These are phyloP conservation scores for Pseudodiploospora longispora DNA, from an alignment of 2,329 filamentous ascomycete species.

Conservation along the genomic window DNA sequence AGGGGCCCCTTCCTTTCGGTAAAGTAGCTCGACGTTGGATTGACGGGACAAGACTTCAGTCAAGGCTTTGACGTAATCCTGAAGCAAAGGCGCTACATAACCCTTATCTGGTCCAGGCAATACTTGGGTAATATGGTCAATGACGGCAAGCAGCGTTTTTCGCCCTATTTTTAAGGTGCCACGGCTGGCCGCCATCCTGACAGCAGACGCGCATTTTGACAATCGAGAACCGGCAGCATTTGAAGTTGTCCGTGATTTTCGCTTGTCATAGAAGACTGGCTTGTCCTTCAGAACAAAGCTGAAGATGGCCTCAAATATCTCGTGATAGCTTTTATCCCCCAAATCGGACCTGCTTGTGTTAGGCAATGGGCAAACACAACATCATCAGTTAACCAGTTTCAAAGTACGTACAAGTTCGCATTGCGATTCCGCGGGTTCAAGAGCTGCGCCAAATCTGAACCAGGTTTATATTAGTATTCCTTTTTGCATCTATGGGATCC, in stretches of 20 bases:
- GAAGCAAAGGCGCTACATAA: constrained; percentile 60
- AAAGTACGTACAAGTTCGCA: constrained; percentile 27
- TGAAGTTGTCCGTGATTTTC: constrained; percentile 36
- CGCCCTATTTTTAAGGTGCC: constrained; percentile 59
- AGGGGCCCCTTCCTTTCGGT: constrained; percentile 42
- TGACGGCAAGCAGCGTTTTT: constrained; percentile 70
- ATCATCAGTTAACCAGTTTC: neutral
- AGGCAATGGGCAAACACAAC: neutral
- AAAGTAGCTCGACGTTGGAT: constrained; percentile 73
- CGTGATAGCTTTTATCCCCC: constrained; percentile 70
- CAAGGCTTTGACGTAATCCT: constrained; percentile 73
- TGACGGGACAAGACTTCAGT: constrained; percentile 61
- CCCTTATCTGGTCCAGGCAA: constrained; percentile 53
- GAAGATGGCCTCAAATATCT: constrained; percentile 75
- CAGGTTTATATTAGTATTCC: neutral
- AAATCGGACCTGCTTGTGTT: constrained; percentile 33
- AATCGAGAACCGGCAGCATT: constrained; percentile 50
- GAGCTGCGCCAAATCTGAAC: constrained; percentile 22
- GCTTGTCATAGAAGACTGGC: constrained; percentile 48
- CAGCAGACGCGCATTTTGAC: constrained; percentile 57
- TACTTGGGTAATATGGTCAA: constrained; percentile 75
- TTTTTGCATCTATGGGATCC: neutral
- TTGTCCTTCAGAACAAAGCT: constrained; percentile 61
- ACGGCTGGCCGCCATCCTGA: constrained; percentile 64
- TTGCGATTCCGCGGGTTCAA: constrained; percentile 29